phyloP scores from a whole-genome alignment of 345 rosid genomes.

The Eutrema yunnanense region DNA sequence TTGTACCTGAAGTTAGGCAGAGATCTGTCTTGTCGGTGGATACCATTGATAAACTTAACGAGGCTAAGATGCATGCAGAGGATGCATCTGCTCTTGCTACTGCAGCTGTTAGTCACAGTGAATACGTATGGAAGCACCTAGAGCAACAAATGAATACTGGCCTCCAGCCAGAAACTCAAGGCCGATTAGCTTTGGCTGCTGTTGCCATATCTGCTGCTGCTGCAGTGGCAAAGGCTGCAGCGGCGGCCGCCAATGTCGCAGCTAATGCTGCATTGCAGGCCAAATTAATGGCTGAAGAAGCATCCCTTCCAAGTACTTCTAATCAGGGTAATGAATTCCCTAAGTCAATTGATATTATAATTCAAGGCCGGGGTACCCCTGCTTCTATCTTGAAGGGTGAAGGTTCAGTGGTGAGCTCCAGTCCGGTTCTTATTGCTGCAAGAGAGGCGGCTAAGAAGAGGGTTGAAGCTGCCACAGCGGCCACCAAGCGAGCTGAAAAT shows the following conservation, averaged over 20 bases:
- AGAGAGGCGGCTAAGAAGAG: conserved; percentile 81
- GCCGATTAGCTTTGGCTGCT: conserved; percentile 78
- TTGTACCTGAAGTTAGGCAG: conserved; percentile 35
- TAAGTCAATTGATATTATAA: conserved; percentile 29
- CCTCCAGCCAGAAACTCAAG: conserved; percentile 52
- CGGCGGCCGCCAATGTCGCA: conserved; percentile 95
- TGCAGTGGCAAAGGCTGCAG: conserved; percentile 96
- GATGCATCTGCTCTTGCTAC: conserved; percentile 75
- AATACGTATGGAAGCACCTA: conserved; percentile 70
- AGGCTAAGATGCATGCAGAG: conserved; percentile 75
- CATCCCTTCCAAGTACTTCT: conserved; percentile 36
- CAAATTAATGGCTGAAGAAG: conserved; percentile 91
- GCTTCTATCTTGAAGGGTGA: conserved; percentile 54
- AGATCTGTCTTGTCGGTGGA: conserved; percentile 55
- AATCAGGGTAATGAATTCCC: conserved; percentile 31
- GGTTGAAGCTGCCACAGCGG: conserved; percentile 86
- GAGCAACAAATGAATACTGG: conserved; percentile 51
- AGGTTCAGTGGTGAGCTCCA: conserved; percentile 44
- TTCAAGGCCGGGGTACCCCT: conserved; percentile 44
- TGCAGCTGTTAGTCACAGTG: conserved; percentile 66
- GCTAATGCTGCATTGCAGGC: conserved; percentile 93
- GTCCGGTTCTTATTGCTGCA: conserved; percentile 60
- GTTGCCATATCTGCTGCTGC: conserved; percentile 84
- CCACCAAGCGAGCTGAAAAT: conserved; percentile 90
- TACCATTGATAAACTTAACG: conserved; percentile 50